Percentiles rank a stretch among this genome's conserved stretches.
Conservation (phyloP, 2,329 filamentous ascomycete genomes). For the Fusarium sp. region DNA sequence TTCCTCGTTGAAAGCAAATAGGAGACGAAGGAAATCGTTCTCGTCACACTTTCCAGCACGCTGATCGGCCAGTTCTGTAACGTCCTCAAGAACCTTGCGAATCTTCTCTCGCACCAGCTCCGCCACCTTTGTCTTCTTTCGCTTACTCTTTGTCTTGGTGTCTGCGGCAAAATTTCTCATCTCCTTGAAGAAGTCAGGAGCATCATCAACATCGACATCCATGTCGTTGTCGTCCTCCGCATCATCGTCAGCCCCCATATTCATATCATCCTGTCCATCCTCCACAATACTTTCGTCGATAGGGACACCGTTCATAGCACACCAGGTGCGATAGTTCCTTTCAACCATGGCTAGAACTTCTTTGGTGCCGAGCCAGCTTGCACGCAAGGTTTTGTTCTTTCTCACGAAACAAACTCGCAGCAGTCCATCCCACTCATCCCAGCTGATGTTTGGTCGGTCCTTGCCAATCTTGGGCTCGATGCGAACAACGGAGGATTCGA, state of each 20-base stretch:
- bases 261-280: constrained; percentile 56
- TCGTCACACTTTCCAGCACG: constrained; percentile 90
- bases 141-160: constrained; percentile 73
- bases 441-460: constrained; percentile 85
- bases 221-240: constrained; percentile 63
- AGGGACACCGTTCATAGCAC: constrained; percentile 84
- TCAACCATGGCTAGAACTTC: constrained; percentile 87
- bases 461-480: constrained; percentile 86
- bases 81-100: constrained; percentile 82
- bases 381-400: constrained; percentile 90
- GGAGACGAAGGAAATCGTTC: constrained; percentile 86
- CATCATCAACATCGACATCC: constrained; percentile 71
- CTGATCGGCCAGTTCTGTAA: constrained; percentile 84
- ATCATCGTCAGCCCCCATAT: constrained; percentile 55
- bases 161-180: constrained; percentile 56
- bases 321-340: constrained; percentile 89
- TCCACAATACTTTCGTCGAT: constrained; percentile 75
- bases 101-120: constrained; percentile 90
- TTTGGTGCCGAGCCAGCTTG: constrained; percentile 82
- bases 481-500: constrained; percentile 91
- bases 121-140: constrained; percentile 82
- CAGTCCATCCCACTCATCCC: constrained; percentile 95
- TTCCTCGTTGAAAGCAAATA: constrained; percentile 88
- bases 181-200: constrained; percentile 88
- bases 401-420: constrained; percentile 77